phyloP scores from a whole-genome alignment of 441 rosid genomes.

The Gossypium schwendimanii region DNA sequence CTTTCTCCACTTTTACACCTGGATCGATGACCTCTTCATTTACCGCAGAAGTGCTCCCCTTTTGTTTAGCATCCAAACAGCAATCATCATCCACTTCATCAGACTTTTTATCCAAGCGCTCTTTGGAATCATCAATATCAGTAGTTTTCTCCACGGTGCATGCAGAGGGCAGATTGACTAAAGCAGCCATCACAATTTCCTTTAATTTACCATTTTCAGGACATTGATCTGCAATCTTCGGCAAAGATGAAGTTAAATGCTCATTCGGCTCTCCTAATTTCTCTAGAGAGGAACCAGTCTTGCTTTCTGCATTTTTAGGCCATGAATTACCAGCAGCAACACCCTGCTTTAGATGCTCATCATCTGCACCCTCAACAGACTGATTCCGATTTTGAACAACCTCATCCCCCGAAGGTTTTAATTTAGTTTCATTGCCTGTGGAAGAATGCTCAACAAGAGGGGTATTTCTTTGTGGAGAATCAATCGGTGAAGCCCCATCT shows the following conservation, averaged over 20 bases:
- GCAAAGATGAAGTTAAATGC: constrained; percentile 33
- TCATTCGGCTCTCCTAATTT: constrained; percentile 27
- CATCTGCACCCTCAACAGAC: constrained; percentile 28
- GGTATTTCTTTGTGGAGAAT: constrained; percentile 42
- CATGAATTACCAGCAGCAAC: constrained; percentile 17
- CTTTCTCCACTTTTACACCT: constrained; percentile 23
- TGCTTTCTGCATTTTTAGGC: constrained; percentile 24
- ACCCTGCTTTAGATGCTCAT: constrained; percentile 30
- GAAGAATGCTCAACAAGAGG: constrained; percentile 30
- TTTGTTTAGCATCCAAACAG: constrained; percentile 21
- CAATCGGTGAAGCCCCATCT: constrained; percentile 43
- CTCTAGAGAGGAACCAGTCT: constrained; percentile 19
- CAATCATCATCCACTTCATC: constrained; percentile 21
- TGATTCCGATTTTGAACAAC: constrained; percentile 24
- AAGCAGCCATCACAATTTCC: constrained; percentile 17
- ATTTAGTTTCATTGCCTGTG: constrained; percentile 34
- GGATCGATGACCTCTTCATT: constrained; percentile 25
- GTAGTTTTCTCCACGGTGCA: constrained; percentile 21
- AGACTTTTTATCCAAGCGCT: constrained; percentile 23
- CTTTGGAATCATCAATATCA: constrained; percentile 21
- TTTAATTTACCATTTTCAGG: constrained; percentile 35
- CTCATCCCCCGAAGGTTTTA: constrained; percentile 25
- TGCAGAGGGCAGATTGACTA: constrained; percentile 16
- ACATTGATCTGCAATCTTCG: constrained; percentile 34
- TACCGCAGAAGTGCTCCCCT: constrained; percentile 12